phyloP scores from a whole-genome alignment of 306 rosid species.

The Prinsepia uniflora region DNA sequence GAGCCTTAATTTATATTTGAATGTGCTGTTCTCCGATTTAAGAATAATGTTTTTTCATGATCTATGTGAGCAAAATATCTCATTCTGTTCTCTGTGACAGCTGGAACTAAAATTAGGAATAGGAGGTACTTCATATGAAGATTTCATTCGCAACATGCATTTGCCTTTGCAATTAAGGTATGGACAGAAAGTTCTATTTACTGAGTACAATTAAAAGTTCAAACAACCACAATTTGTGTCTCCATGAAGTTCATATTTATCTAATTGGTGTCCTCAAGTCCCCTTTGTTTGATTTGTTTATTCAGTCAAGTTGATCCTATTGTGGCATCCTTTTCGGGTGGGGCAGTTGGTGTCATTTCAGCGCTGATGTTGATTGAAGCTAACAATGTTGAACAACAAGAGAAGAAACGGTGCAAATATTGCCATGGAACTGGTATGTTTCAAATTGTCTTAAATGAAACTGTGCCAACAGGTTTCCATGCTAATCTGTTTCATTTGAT shows the following conservation, averaged over 20 bases:
- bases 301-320: slow-evolving; percentile 96
- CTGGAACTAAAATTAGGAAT: slow-evolving; percentile 90
- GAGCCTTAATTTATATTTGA: not conserved
- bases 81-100: slow-evolving; percentile 40
- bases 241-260: slow-evolving; percentile 16
- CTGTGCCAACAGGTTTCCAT: not conserved
- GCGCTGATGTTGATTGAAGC: slow-evolving; percentile 92
- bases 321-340: slow-evolving; percentile 95
- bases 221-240: slow-evolving; percentile 4
- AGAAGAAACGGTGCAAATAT: slow-evolving; percentile 89
- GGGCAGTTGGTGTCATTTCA: slow-evolving; percentile 93
- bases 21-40: not conserved
- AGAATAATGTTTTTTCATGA: not conserved
- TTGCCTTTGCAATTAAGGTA: slow-evolving; percentile 91
- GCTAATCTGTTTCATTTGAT: not conserved
- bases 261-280: slow-evolving; percentile 18
- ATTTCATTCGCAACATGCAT: slow-evolving; percentile 85
- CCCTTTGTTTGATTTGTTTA: slow-evolving; percentile 22
- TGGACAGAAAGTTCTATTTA: not conserved
- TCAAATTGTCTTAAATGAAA: not conserved
- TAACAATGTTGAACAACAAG: slow-evolving; percentile 87
- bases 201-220: slow-evolving; percentile 8
- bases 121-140: slow-evolving; percentile 90
- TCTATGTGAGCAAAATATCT: slow-evolving; percentile 17
- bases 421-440: slow-evolving; percentile 83